Conservation (phyloP, 2,329 filamentous ascomycete species). For the Tolypocladium album region DNA sequence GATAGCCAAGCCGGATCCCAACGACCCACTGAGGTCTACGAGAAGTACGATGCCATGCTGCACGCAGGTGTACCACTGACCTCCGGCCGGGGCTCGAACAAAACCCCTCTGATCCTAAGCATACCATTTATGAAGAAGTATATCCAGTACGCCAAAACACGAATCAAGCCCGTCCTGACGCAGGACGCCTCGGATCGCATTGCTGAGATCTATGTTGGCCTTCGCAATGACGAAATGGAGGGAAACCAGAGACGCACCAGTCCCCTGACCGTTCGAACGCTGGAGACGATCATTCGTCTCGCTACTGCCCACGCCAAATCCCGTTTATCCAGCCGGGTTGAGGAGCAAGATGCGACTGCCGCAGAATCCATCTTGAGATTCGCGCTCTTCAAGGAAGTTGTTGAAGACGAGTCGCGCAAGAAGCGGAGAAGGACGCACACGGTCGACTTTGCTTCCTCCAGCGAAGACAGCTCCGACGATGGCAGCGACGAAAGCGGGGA, state of each 20-base stretch:
- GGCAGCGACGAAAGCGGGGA: slow-evolving; percentile 46
- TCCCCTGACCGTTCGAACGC: slow-evolving; percentile 90
- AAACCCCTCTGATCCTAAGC: slow-evolving; percentile 78
- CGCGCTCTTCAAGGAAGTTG: slow-evolving; percentile 92
- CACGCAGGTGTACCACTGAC: slow-evolving; percentile 81
- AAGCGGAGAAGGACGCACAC: slow-evolving; percentile 64
- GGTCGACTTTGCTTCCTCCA: slow-evolving; percentile 46
- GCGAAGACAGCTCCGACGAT: slow-evolving; percentile 46
- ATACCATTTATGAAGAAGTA: slow-evolving; percentile 99
- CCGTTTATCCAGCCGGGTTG: slow-evolving; percentile 75
- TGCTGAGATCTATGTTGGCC: slow-evolving; percentile 77
- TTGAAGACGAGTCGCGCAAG: slow-evolving; percentile 69
- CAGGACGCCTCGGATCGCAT: slow-evolving; percentile 90
- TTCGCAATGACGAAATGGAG: slow-evolving; percentile 92
- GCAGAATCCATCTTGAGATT: slow-evolving; percentile 88
- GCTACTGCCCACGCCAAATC: slow-evolving; percentile 94
- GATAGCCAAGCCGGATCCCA: slow-evolving; percentile 66
- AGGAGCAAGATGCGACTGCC: slow-evolving; percentile 77
- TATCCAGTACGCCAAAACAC: slow-evolving; percentile 91
- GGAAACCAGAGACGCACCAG: slow-evolving; percentile 88
- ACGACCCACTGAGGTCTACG: slow-evolving; percentile 76
- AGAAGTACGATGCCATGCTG: slow-evolving; percentile 94
- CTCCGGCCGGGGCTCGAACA: slow-evolving; percentile 60
- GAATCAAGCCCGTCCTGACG: slow-evolving; percentile 82
- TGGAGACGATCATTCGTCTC: slow-evolving; percentile 96